A percentile compares a stretch with the other conserved stretches of the same genome.
These are phyloP conservation scores for Coemansia erecta DNA, from an alignment of 192 early-diverging fungal species.

Conservation along the genomic window DNA sequence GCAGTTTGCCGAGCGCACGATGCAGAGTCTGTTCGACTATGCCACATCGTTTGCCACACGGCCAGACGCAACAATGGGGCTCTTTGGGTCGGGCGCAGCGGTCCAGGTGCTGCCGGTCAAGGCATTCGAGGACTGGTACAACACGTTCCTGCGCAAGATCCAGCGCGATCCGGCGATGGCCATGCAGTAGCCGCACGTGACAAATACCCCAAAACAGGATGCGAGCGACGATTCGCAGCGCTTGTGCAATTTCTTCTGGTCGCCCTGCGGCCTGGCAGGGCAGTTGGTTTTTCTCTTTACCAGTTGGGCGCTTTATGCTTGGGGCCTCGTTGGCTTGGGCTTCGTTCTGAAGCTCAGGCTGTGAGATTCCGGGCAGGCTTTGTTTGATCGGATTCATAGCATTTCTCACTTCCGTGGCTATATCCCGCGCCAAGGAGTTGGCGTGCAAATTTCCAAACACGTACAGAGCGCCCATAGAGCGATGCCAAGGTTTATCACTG, in stretches of 20 bases:
- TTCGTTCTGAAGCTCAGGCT: constrained; percentile 31
- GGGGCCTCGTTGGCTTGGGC: not conserved
- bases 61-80: constrained; percentile 54
- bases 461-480: constrained; percentile 24
- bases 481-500: constrained; percentile 39
- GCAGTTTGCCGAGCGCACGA: constrained; percentile 58
- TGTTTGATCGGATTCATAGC: constrained; percentile 27
- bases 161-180: constrained; percentile 61
- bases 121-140: constrained; percentile 81
- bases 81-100: constrained; percentile 38
- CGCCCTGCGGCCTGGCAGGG: not conserved
- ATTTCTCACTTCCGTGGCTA: constrained; percentile 13
- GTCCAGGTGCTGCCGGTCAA: constrained; percentile 62
- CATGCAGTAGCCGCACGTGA: constrained; percentile 38
- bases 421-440: constrained; percentile 50
- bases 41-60: constrained; percentile 66
- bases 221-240: not conserved
- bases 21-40: constrained; percentile 73
- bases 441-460: constrained; percentile 15
- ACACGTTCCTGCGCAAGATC: constrained; percentile 68
- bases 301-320: constrained; percentile 1
- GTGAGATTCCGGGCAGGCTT: constrained; percentile 1
- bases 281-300: constrained; percentile 9
- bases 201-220: constrained; percentile 15
- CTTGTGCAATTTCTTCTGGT: not conserved